Evolutionary conservation across 495 filamentous ascomycete genomes (phyloP), one percentile per base, ranked within the genome.

Genomic region (Neurospora intermedia): DNA sequence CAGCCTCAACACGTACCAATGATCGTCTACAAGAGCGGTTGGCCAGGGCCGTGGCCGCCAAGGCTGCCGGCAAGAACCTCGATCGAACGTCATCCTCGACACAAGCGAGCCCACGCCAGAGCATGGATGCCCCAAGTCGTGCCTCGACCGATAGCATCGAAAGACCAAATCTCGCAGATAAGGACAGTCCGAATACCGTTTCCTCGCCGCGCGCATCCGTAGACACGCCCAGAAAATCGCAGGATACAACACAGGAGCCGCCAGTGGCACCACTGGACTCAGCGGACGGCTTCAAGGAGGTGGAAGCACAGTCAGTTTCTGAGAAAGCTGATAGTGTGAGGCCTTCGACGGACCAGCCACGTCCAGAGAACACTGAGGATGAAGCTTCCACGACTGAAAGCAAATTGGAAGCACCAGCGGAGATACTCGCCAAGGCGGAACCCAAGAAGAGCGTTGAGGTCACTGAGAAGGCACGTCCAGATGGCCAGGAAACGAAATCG

Each of bases 1-100:
- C 87, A 42, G 77, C 88, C 31, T 91, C 89, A 9, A 85, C 81
- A 71, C 82, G 84, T 72, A 78, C 88, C 71, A 94, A 91, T 84
- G 91, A 93, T 74, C 88, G 92, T 15, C 86, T 98, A 45, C 94
- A 97, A 80, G 94, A 97, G 81, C 89, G 93, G 40, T 84, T 98
- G 7, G 94, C 94, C 73, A 87, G 82, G 75, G 87, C 84, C 75
- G 82, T 85, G 72, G 88, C 85, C 66, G 86, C 82, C 35, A 89
- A 84, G 72, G 46, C 76, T 20, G 72, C 66, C 41, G 3, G 73
- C 79, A 15, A 66, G 54, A 66, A 66, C 13, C 15, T 13, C 7
- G 48, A 71, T 23, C 69, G 77, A 16, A 66, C 72, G 31, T 76
- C 77, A 27, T 45, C 76, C 16, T 80, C 81, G 42, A 75, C 73